These are phyloP conservation scores for Pseudevernia furfuracea DNA, from an alignment of 495 filamentous ascomycete genomes.

Conservation along the genomic window DNA sequence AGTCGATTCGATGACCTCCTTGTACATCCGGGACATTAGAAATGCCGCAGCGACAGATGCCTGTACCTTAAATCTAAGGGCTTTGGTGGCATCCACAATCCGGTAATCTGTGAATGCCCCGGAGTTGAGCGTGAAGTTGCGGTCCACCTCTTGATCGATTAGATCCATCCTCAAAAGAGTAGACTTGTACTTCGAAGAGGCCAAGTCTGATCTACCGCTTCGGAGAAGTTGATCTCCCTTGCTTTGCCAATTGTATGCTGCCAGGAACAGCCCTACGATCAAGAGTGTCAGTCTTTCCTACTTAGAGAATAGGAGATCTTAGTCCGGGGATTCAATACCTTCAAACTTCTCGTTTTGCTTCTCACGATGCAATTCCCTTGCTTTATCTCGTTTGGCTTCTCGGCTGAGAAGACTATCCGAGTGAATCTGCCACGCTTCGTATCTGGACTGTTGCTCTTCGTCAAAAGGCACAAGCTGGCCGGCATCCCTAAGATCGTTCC, in stretches of 20 bases:
- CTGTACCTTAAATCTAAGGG: neutral
- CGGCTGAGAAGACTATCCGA: neutral
- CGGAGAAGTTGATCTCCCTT: neutral
- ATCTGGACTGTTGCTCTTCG: neutral
- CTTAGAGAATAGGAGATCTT: too few species aligned
- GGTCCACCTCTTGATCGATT: fast-evolving
- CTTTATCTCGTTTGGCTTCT: neutral
- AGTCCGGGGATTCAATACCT: neutral
- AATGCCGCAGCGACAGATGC: neutral
- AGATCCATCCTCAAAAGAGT: neutral
- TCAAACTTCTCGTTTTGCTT: neutral
- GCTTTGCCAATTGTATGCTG: neutral
- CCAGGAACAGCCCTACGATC: neutral
- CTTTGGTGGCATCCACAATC: neutral
- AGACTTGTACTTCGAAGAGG: neutral
- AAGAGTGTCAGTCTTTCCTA: neutral
- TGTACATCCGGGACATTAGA: neutral
- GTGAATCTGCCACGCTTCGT: neutral
- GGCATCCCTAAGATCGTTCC: neutral
- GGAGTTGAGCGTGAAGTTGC: neutral
- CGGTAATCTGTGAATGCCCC: neutral
- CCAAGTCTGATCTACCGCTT: neutral
- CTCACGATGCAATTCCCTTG: neutral
- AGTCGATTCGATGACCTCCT: neutral
- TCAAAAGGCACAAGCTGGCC: neutral